Percentiles rank a stretch among this genome's conserved stretches.
Evolutionary conservation across 1,284 basidiomycete species (phyloP).

Genomic region (Prillingera fragicola): DNA sequence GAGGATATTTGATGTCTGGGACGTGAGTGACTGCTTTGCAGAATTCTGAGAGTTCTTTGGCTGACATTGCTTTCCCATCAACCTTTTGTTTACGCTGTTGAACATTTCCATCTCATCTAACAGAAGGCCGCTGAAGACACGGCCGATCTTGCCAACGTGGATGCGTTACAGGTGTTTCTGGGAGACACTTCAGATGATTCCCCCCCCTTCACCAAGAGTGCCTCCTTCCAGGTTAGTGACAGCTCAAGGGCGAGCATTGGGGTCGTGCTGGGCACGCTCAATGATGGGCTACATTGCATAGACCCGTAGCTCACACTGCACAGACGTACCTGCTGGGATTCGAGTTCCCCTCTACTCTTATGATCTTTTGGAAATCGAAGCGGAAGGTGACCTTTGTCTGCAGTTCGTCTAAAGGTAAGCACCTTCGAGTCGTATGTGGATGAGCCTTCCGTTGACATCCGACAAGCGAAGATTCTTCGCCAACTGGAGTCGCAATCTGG

Average conservation of each 20-base stretch:
- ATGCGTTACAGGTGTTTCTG: slow-evolving; percentile 68
- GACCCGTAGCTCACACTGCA: neutral
- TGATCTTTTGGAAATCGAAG: slow-evolving; percentile 62
- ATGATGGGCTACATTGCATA: neutral
- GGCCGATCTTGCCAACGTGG: slow-evolving; percentile 45
- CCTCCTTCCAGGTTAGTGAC: slow-evolving; percentile 77
- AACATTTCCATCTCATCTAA: neutral
- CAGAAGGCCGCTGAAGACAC: slow-evolving; percentile 68
- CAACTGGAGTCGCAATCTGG: slow-evolving; percentile 31
- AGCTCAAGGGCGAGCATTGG: slow-evolving; percentile 1
- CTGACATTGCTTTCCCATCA: neutral
- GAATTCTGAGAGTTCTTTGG: neutral
- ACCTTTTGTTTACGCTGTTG: neutral
- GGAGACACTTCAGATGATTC: slow-evolving; percentile 80
- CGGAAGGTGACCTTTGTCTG: slow-evolving; percentile 70
- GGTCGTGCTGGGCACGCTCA: too few relatives aligned
- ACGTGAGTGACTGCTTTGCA: slow-evolving; percentile 52
- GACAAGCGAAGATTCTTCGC: slow-evolving; percentile 46
- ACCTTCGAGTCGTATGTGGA: neutral
- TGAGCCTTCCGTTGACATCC: neutral
- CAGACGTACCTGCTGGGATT: slow-evolving; percentile 94
- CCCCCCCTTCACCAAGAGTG: slow-evolving; percentile 78
- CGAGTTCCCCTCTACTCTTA: slow-evolving; percentile 90
- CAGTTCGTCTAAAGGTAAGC: slow-evolving; percentile 78
- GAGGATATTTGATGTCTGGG: slow-evolving; percentile 66